Percentiles rank a stretch among this genome's conserved stretches.
Conservation (phyloP, 768 basidiomycete species). For the Leucocoprinus birnbaumii region DNA sequence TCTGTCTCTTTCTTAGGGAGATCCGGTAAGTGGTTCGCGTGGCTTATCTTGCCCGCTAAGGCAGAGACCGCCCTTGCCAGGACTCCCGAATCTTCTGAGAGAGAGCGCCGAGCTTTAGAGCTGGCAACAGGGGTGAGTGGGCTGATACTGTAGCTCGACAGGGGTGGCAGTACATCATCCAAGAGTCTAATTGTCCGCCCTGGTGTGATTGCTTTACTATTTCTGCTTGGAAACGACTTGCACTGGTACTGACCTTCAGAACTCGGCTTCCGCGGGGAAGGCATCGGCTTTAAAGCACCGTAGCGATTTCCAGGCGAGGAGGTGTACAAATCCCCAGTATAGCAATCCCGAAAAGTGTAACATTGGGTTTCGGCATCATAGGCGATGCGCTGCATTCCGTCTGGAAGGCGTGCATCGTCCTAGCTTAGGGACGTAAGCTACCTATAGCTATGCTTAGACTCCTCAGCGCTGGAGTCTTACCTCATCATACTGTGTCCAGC, state of each 20-base stretch:
- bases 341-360: constrained; percentile 45
- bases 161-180: too few species aligned
- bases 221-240: too few species aligned
- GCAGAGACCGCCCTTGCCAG: too few species aligned
- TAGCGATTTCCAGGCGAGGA: constrained; percentile 43
- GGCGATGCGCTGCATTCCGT: constrained; percentile 45
- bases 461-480: not conserved
- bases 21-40: too few species aligned
- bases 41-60: too few species aligned
- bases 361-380: constrained; percentile 53
- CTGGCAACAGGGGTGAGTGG: too few species aligned
- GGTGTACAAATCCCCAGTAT: constrained; percentile 39
- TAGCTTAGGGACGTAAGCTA: constrained; percentile 15
- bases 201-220: too few species aligned
- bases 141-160: too few species aligned
- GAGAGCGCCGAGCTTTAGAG: too few species aligned
- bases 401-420: constrained; percentile 47
- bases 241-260: not conserved
- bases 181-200: too few species aligned
- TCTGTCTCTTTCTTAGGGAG: too few species aligned
- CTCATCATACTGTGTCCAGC: not conserved
- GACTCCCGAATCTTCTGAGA: too few species aligned
- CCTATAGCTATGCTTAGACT: not conserved
- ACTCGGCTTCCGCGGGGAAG: constrained; percentile 8
- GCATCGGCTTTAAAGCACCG: constrained; percentile 39